Evolutionary conservation across 2,329 filamentous ascomycete genomes (phyloP), one percentile per base, ranked within the genome.

Genomic region (Exophiala sp.): DNA sequence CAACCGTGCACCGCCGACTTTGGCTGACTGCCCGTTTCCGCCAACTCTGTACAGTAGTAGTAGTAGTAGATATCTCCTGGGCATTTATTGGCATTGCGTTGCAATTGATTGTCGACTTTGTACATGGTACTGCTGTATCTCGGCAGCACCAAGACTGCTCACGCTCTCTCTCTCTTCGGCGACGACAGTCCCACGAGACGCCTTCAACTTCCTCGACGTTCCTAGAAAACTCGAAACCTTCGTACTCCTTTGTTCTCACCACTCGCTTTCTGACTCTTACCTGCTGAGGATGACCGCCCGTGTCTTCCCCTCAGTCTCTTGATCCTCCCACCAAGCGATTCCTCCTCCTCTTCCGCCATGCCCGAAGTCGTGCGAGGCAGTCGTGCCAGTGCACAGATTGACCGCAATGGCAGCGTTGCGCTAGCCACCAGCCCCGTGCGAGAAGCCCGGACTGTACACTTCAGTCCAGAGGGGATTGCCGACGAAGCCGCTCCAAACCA

Each of bases 321-420:
- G 10, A 19, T 43, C 18, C 10, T 6, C 9, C 23, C 13, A n/a
- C 14, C 21, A 42, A 43, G 18, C 11, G 22, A n/a, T 11, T 24
- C 14, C 37, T 10, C 7, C 38, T 23, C 38, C 3, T 34, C 18
- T n/a, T 14, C n/a, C 57, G 37, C 37, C 48, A 60, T 60, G 58
- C 56, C 58, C 44, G 58, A 59, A 35, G 54, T 59, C 38, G 50
- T 60, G 24, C 50, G 58, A 45, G 58, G 58, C 48, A 59, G 50
- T 50, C 56, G 50, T 45, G 48, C 52, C 46, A 55, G 50, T 46
- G 23, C 57, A 9, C 47, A 59, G 29, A 22, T 54, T 7, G 54
- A 54, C 9, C 51, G 51, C 19, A 39, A 44, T 32, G 40, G 11
- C 34, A 19, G 21, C 30, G 34, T 30, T 22, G 35, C 34, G 21